Conservation (phyloP, 352 stramenopile species). For the Blastocystis sp. region DNA sequence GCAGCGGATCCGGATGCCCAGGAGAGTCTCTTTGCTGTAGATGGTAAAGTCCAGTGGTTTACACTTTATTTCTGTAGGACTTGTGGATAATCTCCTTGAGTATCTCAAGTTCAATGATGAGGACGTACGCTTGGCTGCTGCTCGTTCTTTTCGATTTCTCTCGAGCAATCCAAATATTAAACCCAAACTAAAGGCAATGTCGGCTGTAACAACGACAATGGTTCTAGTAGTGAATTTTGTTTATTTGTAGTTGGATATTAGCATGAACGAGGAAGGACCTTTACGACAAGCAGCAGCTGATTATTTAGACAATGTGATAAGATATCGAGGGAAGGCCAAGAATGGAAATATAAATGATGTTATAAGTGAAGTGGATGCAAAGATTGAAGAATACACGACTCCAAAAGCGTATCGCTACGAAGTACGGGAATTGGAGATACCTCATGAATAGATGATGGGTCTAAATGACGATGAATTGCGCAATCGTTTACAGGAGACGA, state of each 20-base stretch:
- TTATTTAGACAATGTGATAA: background rate
- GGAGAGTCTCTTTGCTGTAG: slow-evolving; percentile 26
- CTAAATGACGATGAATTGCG: background rate
- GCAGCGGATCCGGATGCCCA: slow-evolving; percentile 31
- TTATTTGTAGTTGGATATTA: background rate
- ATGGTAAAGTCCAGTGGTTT: background rate
- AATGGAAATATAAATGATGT: background rate
- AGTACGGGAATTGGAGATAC: background rate
- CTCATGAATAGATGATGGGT: slow-evolving; percentile 34
- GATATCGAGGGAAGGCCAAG: background rate
- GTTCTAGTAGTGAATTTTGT: background rate
- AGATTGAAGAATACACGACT: background rate
- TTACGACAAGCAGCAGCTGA: background rate
- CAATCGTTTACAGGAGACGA: background rate
- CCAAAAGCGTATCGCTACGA: background rate
- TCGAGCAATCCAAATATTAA: slow-evolving; percentile 11
- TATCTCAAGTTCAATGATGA: slow-evolving; percentile 3
- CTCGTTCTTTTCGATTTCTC: background rate
- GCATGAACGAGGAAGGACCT: background rate
- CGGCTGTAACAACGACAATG: background rate
- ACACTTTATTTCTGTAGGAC: background rate
- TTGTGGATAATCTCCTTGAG: slow-evolving; percentile 51
- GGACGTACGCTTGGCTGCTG: background rate
- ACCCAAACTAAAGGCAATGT: background rate
- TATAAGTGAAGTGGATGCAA: background rate